Percentiles rank a stretch among this genome's conserved stretches.
phyloP scores from a whole-genome alignment of 768 basidiomycete genomes.

The Boletus barrowsii region DNA sequence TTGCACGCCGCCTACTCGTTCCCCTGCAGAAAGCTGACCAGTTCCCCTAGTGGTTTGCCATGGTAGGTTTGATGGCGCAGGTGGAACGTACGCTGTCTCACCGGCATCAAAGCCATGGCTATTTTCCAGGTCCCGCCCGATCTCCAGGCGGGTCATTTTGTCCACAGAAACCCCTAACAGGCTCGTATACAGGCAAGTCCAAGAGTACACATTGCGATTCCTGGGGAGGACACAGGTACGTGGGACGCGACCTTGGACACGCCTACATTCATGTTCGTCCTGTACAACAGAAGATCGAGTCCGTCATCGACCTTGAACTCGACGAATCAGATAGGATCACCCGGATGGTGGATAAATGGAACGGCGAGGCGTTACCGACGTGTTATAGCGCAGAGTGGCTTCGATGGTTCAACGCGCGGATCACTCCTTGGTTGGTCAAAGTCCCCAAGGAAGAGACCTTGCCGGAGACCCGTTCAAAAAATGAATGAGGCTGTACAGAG shows the following conservation, averaged over 20 bases:
- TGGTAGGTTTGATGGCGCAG: background rate
- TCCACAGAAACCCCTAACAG: background rate
- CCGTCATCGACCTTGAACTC: background rate
- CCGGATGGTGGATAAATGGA: background rate
- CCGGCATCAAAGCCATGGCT: background rate
- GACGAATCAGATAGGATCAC: background rate
- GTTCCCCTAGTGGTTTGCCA: background rate
- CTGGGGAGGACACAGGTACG: background rate
- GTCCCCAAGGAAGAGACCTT: background rate
- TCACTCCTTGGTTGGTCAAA: background rate
- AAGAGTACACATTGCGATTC: background rate
- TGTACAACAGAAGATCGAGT: background rate
- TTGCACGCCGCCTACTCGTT: background rate
- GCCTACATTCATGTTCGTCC: background rate
- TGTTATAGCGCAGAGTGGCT: background rate
- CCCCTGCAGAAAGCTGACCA: background rate
- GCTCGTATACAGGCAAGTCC: background rate
- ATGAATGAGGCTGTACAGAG: no score
- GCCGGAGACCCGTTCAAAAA: background rate
- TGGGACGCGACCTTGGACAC: background rate
- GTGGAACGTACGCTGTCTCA: background rate
- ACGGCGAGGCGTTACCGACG: background rate
- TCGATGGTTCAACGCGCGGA: background rate
- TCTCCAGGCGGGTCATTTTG: constrained; percentile 39
- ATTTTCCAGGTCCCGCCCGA: constrained; percentile 47